These are phyloP conservation scores for Trametes sp. DNA, from an alignment of 1,284 basidiomycete genomes.

Conservation along the genomic window DNA sequence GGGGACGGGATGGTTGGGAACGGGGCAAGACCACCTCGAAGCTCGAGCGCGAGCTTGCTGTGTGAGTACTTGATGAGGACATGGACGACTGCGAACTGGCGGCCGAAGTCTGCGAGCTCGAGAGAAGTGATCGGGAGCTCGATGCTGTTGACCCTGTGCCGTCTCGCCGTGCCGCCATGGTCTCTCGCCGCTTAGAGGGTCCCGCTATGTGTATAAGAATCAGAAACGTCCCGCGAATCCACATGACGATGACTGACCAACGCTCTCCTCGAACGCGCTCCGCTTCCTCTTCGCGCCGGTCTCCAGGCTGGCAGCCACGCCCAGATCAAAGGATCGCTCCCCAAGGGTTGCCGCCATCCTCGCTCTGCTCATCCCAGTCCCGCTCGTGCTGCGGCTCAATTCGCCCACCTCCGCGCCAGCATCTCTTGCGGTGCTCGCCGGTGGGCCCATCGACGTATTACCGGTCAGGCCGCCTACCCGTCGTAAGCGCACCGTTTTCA, in stretches of 20 bases:
- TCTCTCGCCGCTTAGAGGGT: slow-evolving; percentile 28
- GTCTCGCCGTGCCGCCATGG: not conserved
- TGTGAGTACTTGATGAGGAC: slow-evolving; percentile 14
- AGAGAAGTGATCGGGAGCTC: slow-evolving; percentile 15
- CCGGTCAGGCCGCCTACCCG: slow-evolving; percentile 48
- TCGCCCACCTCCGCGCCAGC: slow-evolving; percentile 25
- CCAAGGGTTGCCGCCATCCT: slow-evolving; percentile 32
- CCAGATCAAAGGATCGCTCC: slow-evolving; percentile 33
- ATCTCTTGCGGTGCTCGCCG: slow-evolving; percentile 23
- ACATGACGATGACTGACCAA: slow-evolving; percentile 13
- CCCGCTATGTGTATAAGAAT: slow-evolving; percentile 10
- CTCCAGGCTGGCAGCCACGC: slow-evolving; percentile 29
- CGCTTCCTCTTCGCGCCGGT: slow-evolving; percentile 38
- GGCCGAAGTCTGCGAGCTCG: slow-evolving; percentile 16
- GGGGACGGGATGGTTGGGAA: slow-evolving; percentile 17
- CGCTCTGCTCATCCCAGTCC: slow-evolving; percentile 24
- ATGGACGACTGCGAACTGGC: slow-evolving; percentile 12
- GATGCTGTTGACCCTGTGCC: slow-evolving; percentile 6
- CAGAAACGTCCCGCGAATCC: not conserved
- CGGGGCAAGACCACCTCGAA: slow-evolving; percentile 14
- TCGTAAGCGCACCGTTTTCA: slow-evolving; percentile 74
- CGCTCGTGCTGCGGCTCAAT: slow-evolving; percentile 11
- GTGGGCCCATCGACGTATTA: slow-evolving; percentile 25
- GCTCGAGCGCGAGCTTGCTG: slow-evolving; percentile 15
- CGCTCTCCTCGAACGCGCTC: slow-evolving; percentile 24